Conservation (phyloP, 768 basidiomycete genomes). For the Obba rivulosa region DNA sequence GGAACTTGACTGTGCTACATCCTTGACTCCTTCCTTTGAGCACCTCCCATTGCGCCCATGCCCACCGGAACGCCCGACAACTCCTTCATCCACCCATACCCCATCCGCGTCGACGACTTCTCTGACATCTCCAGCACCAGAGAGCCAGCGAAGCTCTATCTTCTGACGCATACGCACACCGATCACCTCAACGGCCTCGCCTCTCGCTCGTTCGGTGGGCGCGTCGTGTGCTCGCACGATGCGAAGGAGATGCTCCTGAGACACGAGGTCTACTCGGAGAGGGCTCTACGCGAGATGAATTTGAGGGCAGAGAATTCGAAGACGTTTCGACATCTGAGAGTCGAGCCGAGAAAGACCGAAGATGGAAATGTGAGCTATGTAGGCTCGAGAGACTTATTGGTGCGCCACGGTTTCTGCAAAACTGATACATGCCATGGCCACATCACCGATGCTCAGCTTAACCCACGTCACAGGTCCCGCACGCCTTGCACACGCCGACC, state of each 20-base stretch:
- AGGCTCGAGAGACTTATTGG: slow-evolving; percentile 65
- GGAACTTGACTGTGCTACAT: too few species aligned
- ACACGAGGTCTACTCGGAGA: slow-evolving; percentile 66
- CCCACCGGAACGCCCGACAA: slow-evolving; percentile 73
- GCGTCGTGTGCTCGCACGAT: slow-evolving; percentile 73
- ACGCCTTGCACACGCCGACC: slow-evolving; percentile 64
- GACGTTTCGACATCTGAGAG: slow-evolving; percentile 65
- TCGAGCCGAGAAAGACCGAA: slow-evolving; percentile 40
- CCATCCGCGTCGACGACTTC: slow-evolving; percentile 86
- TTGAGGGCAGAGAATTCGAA: slow-evolving; percentile 44
- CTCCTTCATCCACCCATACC: slow-evolving; percentile 72
- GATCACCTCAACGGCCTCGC: slow-evolving; percentile 81
- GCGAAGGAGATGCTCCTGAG: slow-evolving; percentile 82
- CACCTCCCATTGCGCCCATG: slow-evolving; percentile 36
- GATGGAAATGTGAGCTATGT: slow-evolving; percentile 44
- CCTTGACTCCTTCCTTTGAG: neutral
- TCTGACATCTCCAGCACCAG: slow-evolving; percentile 17
- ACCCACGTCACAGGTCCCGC: slow-evolving; percentile 36
- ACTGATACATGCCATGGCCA: too few species aligned
- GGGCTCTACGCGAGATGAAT: slow-evolving; percentile 50
- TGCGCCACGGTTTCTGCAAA: slow-evolving; percentile 26
- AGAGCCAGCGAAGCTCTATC: slow-evolving; percentile 42
- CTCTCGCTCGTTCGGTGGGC: slow-evolving; percentile 66
- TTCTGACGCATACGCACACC: slow-evolving; percentile 88
- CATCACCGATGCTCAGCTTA: neutral